Conservation (phyloP, 192 early-diverging fungal species). For the Coemansia sp. region DNA sequence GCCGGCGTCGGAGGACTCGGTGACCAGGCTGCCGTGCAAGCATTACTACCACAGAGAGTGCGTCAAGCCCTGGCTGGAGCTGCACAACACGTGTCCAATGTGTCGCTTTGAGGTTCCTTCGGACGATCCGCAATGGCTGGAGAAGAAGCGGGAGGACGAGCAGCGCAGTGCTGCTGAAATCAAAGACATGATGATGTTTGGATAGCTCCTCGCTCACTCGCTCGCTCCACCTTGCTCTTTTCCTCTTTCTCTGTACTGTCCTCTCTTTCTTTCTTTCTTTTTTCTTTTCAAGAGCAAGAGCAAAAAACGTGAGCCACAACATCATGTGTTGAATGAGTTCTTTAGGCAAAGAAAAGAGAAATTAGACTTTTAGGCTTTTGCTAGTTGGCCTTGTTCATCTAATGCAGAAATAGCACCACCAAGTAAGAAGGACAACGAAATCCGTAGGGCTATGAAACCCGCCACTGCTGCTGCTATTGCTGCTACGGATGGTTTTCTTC, state of each 20-base stretch:
- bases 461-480: no score
- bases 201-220: neutral
- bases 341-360: neutral
- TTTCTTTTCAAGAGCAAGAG: neutral
- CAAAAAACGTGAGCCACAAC: neutral
- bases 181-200: conserved; percentile 50
- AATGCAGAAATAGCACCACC: no score
- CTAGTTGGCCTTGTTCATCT: no score
- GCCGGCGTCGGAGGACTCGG: conserved; percentile 1
- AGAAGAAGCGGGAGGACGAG: conserved; percentile 42
- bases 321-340: neutral
- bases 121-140: conserved; percentile 51
- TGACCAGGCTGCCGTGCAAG: conserved; percentile 40
- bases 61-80: conserved; percentile 51
- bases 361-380: neutral
- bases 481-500: no score
- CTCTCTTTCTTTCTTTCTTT: conserved; percentile 7
- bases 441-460: no score
- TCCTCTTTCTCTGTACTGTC: no score
- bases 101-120: conserved; percentile 50
- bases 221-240: neutral
- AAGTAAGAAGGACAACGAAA: no score
- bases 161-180: conserved; percentile 22
- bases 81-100: conserved; percentile 57
- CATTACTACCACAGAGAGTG: conserved; percentile 44